Conservation (phyloP, 1,284 basidiomycete species). For the Somion occarium region DNA sequence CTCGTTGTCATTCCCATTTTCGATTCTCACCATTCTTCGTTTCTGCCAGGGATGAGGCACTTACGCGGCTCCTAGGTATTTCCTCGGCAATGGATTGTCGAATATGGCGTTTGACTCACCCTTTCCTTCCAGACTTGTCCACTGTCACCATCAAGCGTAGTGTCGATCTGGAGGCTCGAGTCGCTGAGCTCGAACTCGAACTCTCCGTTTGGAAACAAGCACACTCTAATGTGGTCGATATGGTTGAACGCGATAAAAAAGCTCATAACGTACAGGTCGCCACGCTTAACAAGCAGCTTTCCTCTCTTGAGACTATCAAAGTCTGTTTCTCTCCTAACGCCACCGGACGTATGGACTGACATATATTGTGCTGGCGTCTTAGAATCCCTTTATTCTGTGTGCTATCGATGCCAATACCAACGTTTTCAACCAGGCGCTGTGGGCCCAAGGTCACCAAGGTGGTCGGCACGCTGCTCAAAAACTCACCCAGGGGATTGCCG, state of each 20-base stretch:
- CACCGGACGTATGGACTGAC: not conserved
- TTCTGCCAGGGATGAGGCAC: constrained; percentile 53
- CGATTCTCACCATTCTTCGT: constrained; percentile 6
- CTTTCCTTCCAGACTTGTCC: constrained; percentile 47
- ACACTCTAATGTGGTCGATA: constrained; percentile 52
- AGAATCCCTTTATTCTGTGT: constrained; percentile 63
- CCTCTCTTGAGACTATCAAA: constrained; percentile 50
- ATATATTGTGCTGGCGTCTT: constrained; percentile 20
- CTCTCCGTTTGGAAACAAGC: constrained; percentile 66
- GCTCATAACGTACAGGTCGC: constrained; percentile 60
- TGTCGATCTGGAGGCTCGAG: constrained; percentile 51
- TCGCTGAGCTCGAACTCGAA: constrained; percentile 65
- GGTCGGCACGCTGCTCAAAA: constrained; percentile 62
- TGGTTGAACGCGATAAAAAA: constrained; percentile 53
- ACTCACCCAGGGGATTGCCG: constrained; percentile 60
- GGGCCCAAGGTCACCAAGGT: constrained; percentile 61
- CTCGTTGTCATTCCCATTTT: constrained; percentile 4
- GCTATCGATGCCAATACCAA: constrained; percentile 70
- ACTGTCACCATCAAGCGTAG: constrained; percentile 59
- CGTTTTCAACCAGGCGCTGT: constrained; percentile 54
- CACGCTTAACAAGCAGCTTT: constrained; percentile 56
- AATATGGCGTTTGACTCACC: constrained; percentile 11
- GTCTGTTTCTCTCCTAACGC: constrained; percentile 29
- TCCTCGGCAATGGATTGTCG: not conserved
- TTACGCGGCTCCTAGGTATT: constrained; percentile 55